These are phyloP conservation scores for Macrotyloma uniflorum DNA, from an alignment of 306 rosid genomes.

Conservation along the genomic window DNA sequence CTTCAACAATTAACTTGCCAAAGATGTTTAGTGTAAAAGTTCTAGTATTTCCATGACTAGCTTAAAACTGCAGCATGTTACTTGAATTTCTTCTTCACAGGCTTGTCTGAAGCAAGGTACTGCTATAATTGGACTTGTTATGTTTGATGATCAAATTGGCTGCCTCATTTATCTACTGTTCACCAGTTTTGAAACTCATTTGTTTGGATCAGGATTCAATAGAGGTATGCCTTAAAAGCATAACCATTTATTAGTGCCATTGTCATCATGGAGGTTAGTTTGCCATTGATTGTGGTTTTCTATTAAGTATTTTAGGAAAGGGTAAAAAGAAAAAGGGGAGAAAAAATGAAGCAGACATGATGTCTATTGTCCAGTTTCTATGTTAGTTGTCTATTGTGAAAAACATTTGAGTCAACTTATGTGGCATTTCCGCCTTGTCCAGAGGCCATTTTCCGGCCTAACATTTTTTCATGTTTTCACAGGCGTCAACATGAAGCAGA, in stretches of 20 bases:
- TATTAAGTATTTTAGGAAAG: conserved; percentile 43
- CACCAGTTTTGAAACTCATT: conserved; percentile 93
- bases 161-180: conserved; percentile 95
- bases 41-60: conserved; percentile 59
- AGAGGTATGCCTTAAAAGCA: conserved; percentile 99
- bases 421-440: conserved; percentile 31
- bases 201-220: conserved; percentile 97
- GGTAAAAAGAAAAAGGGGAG: conserved; percentile 31
- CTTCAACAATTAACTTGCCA: conserved; percentile 29
- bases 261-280: conserved; percentile 88
- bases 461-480: conserved; percentile 43
- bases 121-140: conserved; percentile 95
- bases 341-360: conserved; percentile 33
- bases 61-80: conserved; percentile 86
- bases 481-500: conserved; percentile 87
- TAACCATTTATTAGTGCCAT: conserved; percentile 75
- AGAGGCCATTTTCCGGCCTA: conserved; percentile 53
- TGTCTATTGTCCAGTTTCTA: conserved; percentile 36
- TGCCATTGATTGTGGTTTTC: conserved; percentile 62
- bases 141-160: conserved; percentile 95
- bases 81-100: conserved; percentile 95
- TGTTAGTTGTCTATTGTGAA: conserved; percentile 39
- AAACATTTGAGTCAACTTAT: conserved; percentile 34
- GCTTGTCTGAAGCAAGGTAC: conserved; percentile 98
- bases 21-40: conserved; percentile 45